A percentile compares a stretch with the other conserved stretches of the same genome.
These are phyloP conservation scores for Fagopyrum homotropicum DNA, from an alignment of 148 eudicot species.

Conservation along the genomic window DNA sequence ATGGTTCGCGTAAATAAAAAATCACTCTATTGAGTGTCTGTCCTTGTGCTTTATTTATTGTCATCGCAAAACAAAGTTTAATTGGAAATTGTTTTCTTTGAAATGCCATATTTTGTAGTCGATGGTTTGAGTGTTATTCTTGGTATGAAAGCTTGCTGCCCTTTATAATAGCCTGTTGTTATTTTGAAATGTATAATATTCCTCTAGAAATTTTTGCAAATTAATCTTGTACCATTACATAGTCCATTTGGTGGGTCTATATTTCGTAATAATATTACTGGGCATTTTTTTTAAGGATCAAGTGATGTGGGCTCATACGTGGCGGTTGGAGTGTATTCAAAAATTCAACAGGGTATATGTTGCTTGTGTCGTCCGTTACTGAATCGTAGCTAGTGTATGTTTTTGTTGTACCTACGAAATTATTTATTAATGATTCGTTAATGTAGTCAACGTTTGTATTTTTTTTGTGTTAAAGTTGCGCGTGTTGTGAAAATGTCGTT, in stretches of 20 bases:
- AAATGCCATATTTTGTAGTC: background rate
- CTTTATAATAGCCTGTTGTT: background rate
- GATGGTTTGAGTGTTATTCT: background rate
- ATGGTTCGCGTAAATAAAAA: too few relatives aligned
- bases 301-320: background rate
- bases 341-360: background rate
- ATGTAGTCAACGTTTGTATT: background rate
- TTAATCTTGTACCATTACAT: background rate
- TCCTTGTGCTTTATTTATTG: background rate
- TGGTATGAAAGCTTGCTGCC: background rate
- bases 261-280: background rate
- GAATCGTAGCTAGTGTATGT: background rate
- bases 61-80: background rate
- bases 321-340: background rate
- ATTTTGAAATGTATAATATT: background rate
- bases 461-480: background rate
- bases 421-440: background rate
- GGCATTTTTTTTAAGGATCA: background rate
- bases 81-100: background rate
- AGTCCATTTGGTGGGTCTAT: background rate
- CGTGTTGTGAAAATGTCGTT: background rate
- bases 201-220: background rate
- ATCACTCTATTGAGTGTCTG: background rate
- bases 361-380: background rate
- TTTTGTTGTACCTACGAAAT: background rate